phyloP scores from a whole-genome alignment of 495 filamentous ascomycete species.

The Xylaria cubensis region DNA sequence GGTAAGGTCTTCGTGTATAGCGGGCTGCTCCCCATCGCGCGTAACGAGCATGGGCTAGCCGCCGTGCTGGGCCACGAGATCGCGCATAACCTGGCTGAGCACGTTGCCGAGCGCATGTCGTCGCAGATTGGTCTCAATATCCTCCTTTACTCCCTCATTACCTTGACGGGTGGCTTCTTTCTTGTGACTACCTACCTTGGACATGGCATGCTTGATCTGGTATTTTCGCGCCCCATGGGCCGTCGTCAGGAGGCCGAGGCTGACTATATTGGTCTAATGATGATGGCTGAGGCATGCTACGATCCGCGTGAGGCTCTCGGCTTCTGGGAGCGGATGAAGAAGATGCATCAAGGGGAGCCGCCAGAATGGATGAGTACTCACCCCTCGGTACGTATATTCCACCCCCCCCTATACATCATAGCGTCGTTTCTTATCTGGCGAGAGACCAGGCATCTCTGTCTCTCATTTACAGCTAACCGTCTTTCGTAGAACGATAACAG shows the following conservation, averaged over 20 bases:
- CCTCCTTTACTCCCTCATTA: constrained; percentile 56
- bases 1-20: constrained; percentile 94
- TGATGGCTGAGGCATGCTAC: constrained; percentile 67
- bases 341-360: constrained; percentile 58
- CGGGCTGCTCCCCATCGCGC: constrained; percentile 76
- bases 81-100: constrained; percentile 86
- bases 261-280: constrained; percentile 85
- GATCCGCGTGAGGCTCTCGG: constrained; percentile 74
- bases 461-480: constrained; percentile 30
- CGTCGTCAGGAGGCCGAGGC: constrained; percentile 71
- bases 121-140: constrained; percentile 63
- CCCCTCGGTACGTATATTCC: constrained; percentile 66
- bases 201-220: constrained; percentile 61
- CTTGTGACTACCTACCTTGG: constrained; percentile 53
- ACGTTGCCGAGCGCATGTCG: constrained; percentile 78
- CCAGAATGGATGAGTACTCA: constrained; percentile 89
- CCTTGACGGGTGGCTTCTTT: constrained; percentile 55
- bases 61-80: constrained; percentile 93
- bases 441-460: neutral
- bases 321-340: constrained; percentile 81
- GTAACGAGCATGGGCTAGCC: constrained; percentile 77
- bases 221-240: constrained; percentile 72
- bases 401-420: neutral
- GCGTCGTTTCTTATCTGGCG: too few species aligned
- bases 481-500: constrained; percentile 66